These are phyloP conservation scores for Sequoiadendron giganteum DNA, from an alignment of 75 land plant species.

Conservation along the genomic window DNA sequence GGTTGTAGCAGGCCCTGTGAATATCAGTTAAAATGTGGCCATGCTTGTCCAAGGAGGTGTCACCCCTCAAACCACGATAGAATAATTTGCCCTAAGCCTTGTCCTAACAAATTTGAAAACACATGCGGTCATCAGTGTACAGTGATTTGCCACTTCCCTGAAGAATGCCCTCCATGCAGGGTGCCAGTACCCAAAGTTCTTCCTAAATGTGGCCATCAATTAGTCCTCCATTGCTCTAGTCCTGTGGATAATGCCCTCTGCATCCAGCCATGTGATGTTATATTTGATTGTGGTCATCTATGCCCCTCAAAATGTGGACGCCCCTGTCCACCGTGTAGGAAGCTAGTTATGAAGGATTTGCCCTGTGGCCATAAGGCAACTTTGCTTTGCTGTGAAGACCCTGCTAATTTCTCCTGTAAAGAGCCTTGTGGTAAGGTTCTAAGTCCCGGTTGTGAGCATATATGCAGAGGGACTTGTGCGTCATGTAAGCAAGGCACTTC, in stretches of 20 bases:
- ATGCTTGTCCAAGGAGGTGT: slow-evolving; percentile 19
- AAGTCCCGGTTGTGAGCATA: slow-evolving; percentile 16
- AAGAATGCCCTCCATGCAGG: slow-evolving; percentile 19
- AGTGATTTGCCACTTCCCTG: slow-evolving; percentile 10
- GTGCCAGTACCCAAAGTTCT: slow-evolving; percentile 6
- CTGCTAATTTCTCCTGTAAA: slow-evolving; percentile 7
- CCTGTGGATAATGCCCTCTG: neutral
- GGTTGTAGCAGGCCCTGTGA: slow-evolving; percentile 23
- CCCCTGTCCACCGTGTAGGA: slow-evolving; percentile 9
- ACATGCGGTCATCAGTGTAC: slow-evolving; percentile 15
- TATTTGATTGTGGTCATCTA: slow-evolving; percentile 15
- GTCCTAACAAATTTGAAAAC: neutral
- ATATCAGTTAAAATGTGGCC: slow-evolving; percentile 24
- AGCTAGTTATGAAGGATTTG: slow-evolving; percentile 6
- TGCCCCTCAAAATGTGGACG: slow-evolving; percentile 6
- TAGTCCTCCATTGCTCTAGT: neutral
- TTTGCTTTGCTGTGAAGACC: slow-evolving; percentile 18
- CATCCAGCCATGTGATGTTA: neutral
- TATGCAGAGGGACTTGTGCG: slow-evolving; percentile 23
- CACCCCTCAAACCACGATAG: slow-evolving; percentile 25
- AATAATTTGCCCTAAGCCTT: slow-evolving; percentile 16
- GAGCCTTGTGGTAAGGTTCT: slow-evolving; percentile 19
- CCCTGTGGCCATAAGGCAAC: slow-evolving; percentile 17
- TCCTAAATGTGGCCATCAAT: slow-evolving; percentile 20
- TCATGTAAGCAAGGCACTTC: slow-evolving; percentile 17